Base-by-base conservation (phyloP, 164 flowering plant species). In the Buxus sempervirens region DNA sequence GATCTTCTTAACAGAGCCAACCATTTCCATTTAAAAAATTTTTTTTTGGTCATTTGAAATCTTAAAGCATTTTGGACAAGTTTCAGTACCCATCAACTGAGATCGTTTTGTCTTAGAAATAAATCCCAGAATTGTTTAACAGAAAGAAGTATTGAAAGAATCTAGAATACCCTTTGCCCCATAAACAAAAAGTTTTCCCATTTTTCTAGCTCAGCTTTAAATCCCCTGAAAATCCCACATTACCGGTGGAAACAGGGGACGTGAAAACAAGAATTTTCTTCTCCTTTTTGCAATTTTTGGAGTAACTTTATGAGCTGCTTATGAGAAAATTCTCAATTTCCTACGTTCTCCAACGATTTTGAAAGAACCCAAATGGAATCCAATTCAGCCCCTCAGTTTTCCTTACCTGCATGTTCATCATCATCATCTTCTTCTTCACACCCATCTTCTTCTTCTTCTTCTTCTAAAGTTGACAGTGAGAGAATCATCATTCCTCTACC, bases 351-450 rank as follows among this genome's bases (percentile, higher is more conserved):
- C 25, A 51, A 53, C 41, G n/a, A 57, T 45, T 22, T n/a, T 9
- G 21, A 22, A 41, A 13, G 23, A 61, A 55, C 42, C n/a, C 60
- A 63, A 24, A 28, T 26, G 24, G 25, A 64, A 53, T 36, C 10
- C 22, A 57, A 58, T 54, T 38, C 60, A 20, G 15, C 58, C 13
- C 53, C 28, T 58, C 63, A 55, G 14, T 38, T 48, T 15, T 60
- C 62, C 14, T 26, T 25, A 36, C 55, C 69, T 56, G 57, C 75
- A 24, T 64, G 73, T 16, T 56, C 73, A 1, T 69, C 78, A 20
- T 60, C 74, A 18, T 57, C 73, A 13, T 68, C 76, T 24, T 69
- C 74, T 14, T 70, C 74, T 23, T 58, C 74, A 14, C 22, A 32
- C 5, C 38, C 3, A 45, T 45, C 51, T 45, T 45, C 13, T 4